A percentile compares a stretch with the other conserved stretches of the same genome.
Evolutionary conservation across 2,329 filamentous ascomycete species (phyloP).

Genomic region (Claviceps cyperi): DNA sequence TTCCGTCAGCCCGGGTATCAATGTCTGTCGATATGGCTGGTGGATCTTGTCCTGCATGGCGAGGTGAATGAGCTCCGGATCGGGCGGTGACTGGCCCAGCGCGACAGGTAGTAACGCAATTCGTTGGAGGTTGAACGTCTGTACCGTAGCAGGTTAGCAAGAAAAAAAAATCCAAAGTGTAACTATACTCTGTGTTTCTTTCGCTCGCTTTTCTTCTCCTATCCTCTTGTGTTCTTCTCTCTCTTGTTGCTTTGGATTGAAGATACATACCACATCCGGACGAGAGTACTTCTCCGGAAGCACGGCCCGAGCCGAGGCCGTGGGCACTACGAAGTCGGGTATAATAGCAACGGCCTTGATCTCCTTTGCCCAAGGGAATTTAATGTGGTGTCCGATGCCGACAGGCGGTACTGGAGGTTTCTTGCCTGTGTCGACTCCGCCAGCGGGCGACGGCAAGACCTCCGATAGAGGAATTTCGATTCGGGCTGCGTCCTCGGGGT

Average conservation of each 20-base stretch:
- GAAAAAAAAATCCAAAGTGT: neutral
- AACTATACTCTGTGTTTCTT: neutral
- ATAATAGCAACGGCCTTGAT: constrained; percentile 97
- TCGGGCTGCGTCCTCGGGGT: constrained; percentile 75
- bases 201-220: neutral
- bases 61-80: constrained; percentile 86
- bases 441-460: constrained; percentile 78
- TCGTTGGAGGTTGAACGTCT: constrained; percentile 85
- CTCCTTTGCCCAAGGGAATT: constrained; percentile 83
- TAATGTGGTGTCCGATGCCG: constrained; percentile 91
- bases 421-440: constrained; percentile 78
- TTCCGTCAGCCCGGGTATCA: constrained; percentile 84
- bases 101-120: constrained; percentile 84
- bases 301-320: constrained; percentile 75
- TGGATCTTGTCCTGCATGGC: constrained; percentile 99
- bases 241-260: neutral
- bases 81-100: constrained; percentile 75
- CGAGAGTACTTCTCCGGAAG: constrained; percentile 68
- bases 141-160: neutral
- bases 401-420: constrained; percentile 77
- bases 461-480: constrained; percentile 91
- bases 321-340: constrained; percentile 90
- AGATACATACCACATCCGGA: constrained; percentile 58
- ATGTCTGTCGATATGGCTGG: constrained; percentile 81
- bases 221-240: neutral